phyloP scores from a whole-genome alignment of 2,329 filamentous ascomycete genomes.

The Myriosclerotinia duriaeana region DNA sequence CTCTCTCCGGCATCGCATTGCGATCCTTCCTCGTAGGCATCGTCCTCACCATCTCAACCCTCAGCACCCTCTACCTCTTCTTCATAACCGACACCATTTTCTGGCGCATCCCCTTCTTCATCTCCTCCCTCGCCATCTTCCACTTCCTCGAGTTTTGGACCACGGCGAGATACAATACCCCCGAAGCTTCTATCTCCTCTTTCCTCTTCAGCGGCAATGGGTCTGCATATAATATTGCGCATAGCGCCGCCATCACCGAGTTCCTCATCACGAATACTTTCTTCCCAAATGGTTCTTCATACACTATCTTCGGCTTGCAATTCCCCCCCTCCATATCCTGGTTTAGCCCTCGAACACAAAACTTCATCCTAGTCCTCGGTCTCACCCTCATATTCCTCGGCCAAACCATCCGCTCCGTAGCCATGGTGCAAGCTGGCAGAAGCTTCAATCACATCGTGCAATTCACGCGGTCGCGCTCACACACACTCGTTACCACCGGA shows the following conservation, averaged over 20 bases:
- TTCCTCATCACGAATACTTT: constrained; percentile 61
- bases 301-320: neutral
- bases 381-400: constrained; percentile 65
- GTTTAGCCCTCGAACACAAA: constrained; percentile 35
- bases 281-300: constrained; percentile 46
- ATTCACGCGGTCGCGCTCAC: constrained; percentile 63
- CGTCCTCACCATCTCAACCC: constrained; percentile 30
- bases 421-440: constrained; percentile 84
- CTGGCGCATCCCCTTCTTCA: constrained; percentile 67
- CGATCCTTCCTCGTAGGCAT: constrained; percentile 42
- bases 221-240: constrained; percentile 78
- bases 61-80: constrained; percentile 35
- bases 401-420: constrained; percentile 72
- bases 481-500: constrained; percentile 79
- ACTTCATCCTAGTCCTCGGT: constrained; percentile 53
- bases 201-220: constrained; percentile 88
- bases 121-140: constrained; percentile 70
- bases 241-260: constrained; percentile 72
- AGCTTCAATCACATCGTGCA: constrained; percentile 93
- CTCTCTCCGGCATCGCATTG: constrained; percentile 43
- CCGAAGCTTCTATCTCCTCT: constrained; percentile 66
- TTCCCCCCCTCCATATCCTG: constrained; percentile 2
- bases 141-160: constrained; percentile 97
- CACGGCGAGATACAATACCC: constrained; percentile 80
- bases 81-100: constrained; percentile 36